phyloP scores from a whole-genome alignment of 1,139 yeast genomes.

The Saccharomycopsis crataegensis region DNA sequence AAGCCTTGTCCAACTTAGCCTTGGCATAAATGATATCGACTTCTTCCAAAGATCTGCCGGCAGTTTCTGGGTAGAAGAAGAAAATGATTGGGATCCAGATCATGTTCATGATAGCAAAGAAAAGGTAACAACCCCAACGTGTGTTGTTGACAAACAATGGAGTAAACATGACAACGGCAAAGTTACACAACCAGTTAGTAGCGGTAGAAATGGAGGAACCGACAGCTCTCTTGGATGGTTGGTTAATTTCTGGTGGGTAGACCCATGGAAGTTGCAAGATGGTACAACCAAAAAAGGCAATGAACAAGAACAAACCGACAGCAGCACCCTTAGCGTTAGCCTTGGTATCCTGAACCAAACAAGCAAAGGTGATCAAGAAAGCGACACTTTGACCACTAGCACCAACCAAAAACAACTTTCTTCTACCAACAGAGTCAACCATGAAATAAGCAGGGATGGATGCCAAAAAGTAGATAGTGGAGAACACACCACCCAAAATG shows the following conservation, averaged over 20 bases:
- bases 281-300: slow-evolving; percentile 34
- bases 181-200: slow-evolving; percentile 45
- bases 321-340: slow-evolving; percentile 39
- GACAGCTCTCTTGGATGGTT: slow-evolving; percentile 37
- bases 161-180: slow-evolving; percentile 42
- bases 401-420: slow-evolving; percentile 37
- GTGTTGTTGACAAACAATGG: slow-evolving; percentile 37
- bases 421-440: slow-evolving; percentile 63
- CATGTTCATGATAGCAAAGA: slow-evolving; percentile 35
- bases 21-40: slow-evolving; percentile 48
- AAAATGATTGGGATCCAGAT: slow-evolving; percentile 49
- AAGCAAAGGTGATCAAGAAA: slow-evolving; percentile 35
- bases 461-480: slow-evolving; percentile 53
- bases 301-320: slow-evolving; percentile 40
- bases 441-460: slow-evolving; percentile 59
- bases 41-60: slow-evolving; percentile 56
- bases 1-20: slow-evolving; percentile 35
- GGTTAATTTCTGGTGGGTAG: slow-evolving; percentile 39
- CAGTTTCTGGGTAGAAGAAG: slow-evolving; percentile 64
- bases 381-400: slow-evolving; percentile 35
- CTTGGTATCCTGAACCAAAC: slow-evolving; percentile 30
- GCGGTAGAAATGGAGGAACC: slow-evolving; percentile 41
- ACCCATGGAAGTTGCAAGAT: slow-evolving; percentile 38
- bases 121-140: slow-evolving; percentile 37
- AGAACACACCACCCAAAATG: slow-evolving; percentile 57